Conservation (phyloP, 176 grass and related monocot species). For the Saccharum officinarum region DNA sequence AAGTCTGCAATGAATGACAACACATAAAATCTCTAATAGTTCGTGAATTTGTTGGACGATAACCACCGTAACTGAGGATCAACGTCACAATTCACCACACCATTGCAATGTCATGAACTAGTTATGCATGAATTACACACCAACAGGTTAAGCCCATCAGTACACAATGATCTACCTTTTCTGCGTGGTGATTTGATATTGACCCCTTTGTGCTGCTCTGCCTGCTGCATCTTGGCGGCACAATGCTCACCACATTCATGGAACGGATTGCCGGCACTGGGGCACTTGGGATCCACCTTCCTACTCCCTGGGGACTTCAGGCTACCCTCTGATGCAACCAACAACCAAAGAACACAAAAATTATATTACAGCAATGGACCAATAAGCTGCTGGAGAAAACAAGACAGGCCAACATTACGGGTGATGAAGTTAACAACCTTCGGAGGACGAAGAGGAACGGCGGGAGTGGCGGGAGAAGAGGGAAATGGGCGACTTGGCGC, state of each 20-base stretch:
- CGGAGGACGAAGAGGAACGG: slow-evolving; percentile 53
- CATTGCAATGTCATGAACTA: neutral
- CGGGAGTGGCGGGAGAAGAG: slow-evolving; percentile 55
- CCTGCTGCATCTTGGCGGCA: slow-evolving; percentile 42
- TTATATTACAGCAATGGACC: neutral
- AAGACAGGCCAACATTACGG: neutral
- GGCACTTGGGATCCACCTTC: slow-evolving; percentile 62
- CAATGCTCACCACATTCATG: slow-evolving; percentile 74
- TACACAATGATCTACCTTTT: slow-evolving; percentile 33
- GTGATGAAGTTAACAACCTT: slow-evolving; percentile 31
- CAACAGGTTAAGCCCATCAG: neutral
- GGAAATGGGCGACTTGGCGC: slow-evolving; percentile 45
- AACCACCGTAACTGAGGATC: neutral
- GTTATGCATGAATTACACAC: neutral
- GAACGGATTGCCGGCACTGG: slow-evolving; percentile 64
- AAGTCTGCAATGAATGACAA: neutral
- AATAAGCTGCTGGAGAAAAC: neutral
- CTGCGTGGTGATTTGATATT: slow-evolving; percentile 13
- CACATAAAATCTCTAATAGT: neutral
- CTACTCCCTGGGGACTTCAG: slow-evolving; percentile 29
- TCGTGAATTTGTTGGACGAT: neutral
- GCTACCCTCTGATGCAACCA: slow-evolving; percentile 36
- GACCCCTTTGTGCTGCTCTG: slow-evolving; percentile 26
- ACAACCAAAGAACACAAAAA: neutral
- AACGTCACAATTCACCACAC: neutral